Base-by-base conservation (phyloP, 2,329 filamentous ascomycete genomes). In the Elsinoe perseae region DNA sequence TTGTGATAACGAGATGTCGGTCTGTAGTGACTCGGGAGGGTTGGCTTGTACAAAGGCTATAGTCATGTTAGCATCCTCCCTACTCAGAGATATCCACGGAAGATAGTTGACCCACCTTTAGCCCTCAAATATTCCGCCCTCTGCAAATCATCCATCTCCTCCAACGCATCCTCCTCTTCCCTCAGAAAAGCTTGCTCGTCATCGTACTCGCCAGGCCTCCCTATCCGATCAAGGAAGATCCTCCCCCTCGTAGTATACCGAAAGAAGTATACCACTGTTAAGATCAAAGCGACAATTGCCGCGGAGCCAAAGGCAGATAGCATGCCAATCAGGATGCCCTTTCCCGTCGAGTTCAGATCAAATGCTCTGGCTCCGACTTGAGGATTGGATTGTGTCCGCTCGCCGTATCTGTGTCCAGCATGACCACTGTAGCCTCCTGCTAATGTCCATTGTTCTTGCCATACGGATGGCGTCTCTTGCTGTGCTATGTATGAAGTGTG, bases 1-100 rank as follows among this genome's bases (percentile, higher is more conserved):
- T 70, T 98, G 93, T 32, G 93, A 97, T 61, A 98, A 76, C 20
- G 93, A 97, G 62, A 98, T 98, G 69, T 98, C 93, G 63, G 93
- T 97, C 66, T 93, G 90, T 58, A 92, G 76, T 6, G 93, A 97
- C 71, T 98, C 93, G 62, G 93, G 90, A 2, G 92, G 93, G 68
- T 97, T 96, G 56, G 86, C 89, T 70, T 93, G 86, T 60, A 96
- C 84, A 68, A 95, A 98, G 28, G 92, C 93, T 98, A 64, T 56
- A 56, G 28, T 18, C 42, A 53, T 59, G 65, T 66, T 65, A 69
- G 61, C 54, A 62, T 54, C 9, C 44, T 28, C 28, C n/a, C 25
- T 23, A 18, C 4, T 10, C 30, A 40, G 3, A 8, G 28, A 36
- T 3, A 4, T 27, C 12, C 21, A 42, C 7, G 10, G 5, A 44